phyloP scores from a whole-genome alignment of 2,329 filamentous ascomycete species.

The Cytospora piceae region DNA sequence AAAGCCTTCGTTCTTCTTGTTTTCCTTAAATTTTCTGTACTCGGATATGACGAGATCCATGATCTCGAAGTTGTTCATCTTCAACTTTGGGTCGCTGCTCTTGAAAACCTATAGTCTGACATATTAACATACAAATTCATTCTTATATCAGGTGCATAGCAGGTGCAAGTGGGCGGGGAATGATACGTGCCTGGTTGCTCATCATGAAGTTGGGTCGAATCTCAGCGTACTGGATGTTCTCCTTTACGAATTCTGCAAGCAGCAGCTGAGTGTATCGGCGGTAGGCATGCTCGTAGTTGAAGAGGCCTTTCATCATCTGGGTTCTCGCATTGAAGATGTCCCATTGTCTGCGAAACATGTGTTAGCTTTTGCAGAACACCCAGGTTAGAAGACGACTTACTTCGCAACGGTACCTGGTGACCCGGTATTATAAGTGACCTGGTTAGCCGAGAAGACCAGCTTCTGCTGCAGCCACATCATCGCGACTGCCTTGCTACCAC shows the following conservation, averaged over 20 bases:
- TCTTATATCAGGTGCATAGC: too few relatives aligned
- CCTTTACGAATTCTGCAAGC: conserved; percentile 63
- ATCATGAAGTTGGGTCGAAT: conserved; percentile 71
- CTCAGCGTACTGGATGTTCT: conserved; percentile 73
- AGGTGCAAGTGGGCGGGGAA: conserved; percentile 52
- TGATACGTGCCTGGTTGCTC: conserved; percentile 55
- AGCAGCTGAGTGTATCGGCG: conserved; percentile 61
- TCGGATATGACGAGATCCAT: conserved; percentile 63
- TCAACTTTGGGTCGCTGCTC: conserved; percentile 44
- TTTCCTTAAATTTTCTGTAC: conserved; percentile 51
- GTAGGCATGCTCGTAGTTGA: conserved; percentile 69
- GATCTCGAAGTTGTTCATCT: conserved; percentile 60
- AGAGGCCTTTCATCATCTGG: conserved; percentile 72
- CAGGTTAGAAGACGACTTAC: neutral
- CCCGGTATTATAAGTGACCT: conserved; percentile 40
- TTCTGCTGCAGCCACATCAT: conserved; percentile 61
- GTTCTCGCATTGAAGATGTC: conserved; percentile 69
- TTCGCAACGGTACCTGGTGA: neutral
- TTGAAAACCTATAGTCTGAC: too few relatives aligned
- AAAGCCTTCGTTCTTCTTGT: conserved; percentile 49
- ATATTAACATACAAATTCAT: too few relatives aligned
- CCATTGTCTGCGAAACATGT: conserved; percentile 49
- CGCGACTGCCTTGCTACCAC: too few relatives aligned
- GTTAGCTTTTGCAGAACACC: neutral
- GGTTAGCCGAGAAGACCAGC: conserved; percentile 62